Conservation (phyloP, 257 asterid species). For the Agastache rugosa region DNA sequence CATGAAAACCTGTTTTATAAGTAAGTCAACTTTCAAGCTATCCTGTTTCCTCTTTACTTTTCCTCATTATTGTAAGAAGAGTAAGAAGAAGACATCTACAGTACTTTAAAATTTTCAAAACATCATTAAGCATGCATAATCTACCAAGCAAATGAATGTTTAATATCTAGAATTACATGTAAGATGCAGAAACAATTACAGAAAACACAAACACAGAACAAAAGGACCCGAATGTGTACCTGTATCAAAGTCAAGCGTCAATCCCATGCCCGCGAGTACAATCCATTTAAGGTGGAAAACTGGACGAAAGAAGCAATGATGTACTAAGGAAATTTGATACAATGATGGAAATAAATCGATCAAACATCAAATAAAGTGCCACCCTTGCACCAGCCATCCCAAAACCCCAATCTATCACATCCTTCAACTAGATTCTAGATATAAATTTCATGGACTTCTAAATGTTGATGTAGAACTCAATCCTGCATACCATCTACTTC, state of each 20-base stretch:
- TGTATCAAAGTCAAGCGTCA: not conserved
- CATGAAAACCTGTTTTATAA: not conserved
- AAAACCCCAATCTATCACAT: not conserved
- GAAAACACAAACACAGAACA: not conserved
- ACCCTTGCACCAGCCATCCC: not conserved
- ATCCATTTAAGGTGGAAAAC: not conserved
- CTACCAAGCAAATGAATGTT: constrained; percentile 3
- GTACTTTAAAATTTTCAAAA: not conserved
- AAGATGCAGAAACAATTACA: constrained; percentile 6
- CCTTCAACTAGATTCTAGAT: not conserved
- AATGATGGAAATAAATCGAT: not conserved
- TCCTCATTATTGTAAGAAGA: too few species aligned
- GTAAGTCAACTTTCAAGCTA: not conserved
- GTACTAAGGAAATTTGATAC: not conserved
- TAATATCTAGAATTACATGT: not conserved
- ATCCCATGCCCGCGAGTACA: not conserved
- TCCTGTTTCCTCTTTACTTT: not conserved
- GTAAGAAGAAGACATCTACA: not conserved
- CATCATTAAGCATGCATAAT: not conserved
- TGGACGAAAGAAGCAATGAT: not conserved
- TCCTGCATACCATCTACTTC: not conserved
- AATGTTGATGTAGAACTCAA: not conserved
- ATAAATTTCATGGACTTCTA: not conserved
- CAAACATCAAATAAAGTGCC: not conserved
- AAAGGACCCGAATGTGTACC: not conserved